Percentiles rank a stretch among this genome's conserved stretches.
These are phyloP conservation scores for Fusarium sp. DNA, from an alignment of 2,329 filamentous ascomycete genomes.

Conservation along the genomic window DNA sequence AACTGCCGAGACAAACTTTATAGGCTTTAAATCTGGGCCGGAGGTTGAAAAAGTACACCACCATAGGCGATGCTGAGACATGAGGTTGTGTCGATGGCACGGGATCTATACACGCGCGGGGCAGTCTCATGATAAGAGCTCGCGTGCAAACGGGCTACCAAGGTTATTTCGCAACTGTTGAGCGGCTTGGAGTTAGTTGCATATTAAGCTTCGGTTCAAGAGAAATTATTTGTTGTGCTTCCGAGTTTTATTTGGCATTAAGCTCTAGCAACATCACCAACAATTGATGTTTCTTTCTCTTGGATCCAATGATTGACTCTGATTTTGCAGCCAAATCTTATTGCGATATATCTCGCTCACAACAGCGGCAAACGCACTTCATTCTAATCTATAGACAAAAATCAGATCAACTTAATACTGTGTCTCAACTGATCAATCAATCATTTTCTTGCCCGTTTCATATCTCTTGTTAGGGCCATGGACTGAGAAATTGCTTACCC, in stretches of 20 bases:
- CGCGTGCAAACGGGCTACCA: conserved; percentile 9
- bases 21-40: fast-evolving
- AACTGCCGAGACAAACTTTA: background rate
- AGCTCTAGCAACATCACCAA: too few relatives aligned
- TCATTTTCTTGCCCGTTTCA: background rate
- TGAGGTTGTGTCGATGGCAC: conserved; percentile 27
- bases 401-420: background rate
- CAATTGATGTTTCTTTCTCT: too few relatives aligned
- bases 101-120: conserved; percentile 23
- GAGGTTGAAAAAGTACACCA: too few relatives aligned
- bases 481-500: conserved; percentile 11
- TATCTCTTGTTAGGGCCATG: background rate
- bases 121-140: conserved; percentile 27
- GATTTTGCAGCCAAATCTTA: too few relatives aligned
- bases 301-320: too few relatives aligned
- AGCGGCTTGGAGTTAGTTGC: background rate
- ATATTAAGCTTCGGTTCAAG: background rate
- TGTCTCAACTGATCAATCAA: too few relatives aligned
- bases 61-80: conserved; percentile 7
- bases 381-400: too few relatives aligned
- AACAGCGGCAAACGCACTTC: too few relatives aligned
- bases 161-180: background rate
- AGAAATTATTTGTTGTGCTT: background rate
- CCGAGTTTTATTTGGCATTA: too few relatives aligned
- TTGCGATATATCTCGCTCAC: too few relatives aligned